phyloP scores from a whole-genome alignment of 257 asterid genomes.

The Parsonsia alboflavescens region DNA sequence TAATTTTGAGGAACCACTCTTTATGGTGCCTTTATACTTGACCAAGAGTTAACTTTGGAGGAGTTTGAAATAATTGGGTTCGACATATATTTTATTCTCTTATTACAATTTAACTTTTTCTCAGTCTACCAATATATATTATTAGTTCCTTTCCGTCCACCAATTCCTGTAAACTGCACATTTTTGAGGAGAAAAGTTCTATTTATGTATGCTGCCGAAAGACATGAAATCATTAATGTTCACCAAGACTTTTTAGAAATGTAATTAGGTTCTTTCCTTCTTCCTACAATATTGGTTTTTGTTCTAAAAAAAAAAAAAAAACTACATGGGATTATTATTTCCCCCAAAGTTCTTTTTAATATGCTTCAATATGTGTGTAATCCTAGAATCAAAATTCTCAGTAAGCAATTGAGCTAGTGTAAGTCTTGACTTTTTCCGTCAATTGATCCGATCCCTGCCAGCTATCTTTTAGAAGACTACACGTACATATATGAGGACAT shows the following conservation, averaged over 20 bases:
- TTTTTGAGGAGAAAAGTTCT: background rate
- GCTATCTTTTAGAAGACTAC: too few species aligned
- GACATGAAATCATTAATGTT: background rate
- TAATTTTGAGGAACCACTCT: conserved; percentile 38
- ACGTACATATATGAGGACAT: background rate
- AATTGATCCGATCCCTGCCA: too few species aligned
- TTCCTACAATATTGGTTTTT: background rate
- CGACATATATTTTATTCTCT: background rate
- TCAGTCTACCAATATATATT: background rate
- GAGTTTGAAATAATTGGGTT: background rate
- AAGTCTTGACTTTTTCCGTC: background rate
- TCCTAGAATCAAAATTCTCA: background rate
- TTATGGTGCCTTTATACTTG: conserved; percentile 29
- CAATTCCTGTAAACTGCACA: background rate
- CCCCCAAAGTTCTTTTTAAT: too few species aligned
- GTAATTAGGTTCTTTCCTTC: background rate
- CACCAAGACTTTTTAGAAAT: background rate
- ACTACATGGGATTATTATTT: too few species aligned
- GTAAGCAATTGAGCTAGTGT: background rate
- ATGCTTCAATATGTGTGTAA: too few species aligned
- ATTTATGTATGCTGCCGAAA: background rate
- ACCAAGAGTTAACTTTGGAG: conserved; percentile 23
- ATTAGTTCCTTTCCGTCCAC: background rate
- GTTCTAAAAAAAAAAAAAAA: too few species aligned
- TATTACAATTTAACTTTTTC: background rate